A percentile compares a stretch with the other conserved stretches of the same genome.
Conservation (phyloP, 805 yeast species). For the Wickerhamiella vanderwaltii region DNA sequence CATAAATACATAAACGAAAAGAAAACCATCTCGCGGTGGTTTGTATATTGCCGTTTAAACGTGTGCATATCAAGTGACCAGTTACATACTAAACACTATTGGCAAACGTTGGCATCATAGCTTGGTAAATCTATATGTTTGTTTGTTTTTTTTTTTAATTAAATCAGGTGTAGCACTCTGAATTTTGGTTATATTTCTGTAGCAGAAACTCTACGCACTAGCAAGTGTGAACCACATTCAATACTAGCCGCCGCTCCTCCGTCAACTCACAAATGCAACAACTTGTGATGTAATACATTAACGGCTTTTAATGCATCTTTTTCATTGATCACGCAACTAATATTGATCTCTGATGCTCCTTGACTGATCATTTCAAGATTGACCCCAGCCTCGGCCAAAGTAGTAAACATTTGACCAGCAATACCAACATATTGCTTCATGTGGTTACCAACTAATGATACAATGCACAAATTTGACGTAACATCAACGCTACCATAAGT, state of each 20-base stretch:
- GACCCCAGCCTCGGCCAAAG: slow-evolving; percentile 79
- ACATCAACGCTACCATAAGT: slow-evolving; percentile 82
- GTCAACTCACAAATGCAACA: slow-evolving; percentile 33
- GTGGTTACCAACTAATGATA: slow-evolving; percentile 90
- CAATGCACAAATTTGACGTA: slow-evolving; percentile 76
- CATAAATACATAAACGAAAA: no score
- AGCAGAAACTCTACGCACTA: no score
- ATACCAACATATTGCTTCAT: slow-evolving; percentile 95
- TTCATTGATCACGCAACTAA: slow-evolving; percentile 85
- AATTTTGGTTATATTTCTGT: no score
- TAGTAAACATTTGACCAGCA: slow-evolving; percentile 93
- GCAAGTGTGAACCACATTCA: no score
- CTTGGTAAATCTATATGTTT: no score
- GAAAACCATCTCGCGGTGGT: no score
- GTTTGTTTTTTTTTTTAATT: no score
- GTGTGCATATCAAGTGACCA: no score
- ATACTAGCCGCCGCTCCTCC: background rate
- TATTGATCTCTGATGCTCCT: slow-evolving; percentile 96
- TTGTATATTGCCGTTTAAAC: no score
- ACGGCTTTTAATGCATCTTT: slow-evolving; percentile 74
- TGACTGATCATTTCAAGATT: slow-evolving; percentile 97
- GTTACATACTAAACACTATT: no score
- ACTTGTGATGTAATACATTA: slow-evolving; percentile 66
- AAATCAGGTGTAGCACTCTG: no score
- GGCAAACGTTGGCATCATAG: no score